These are phyloP conservation scores for Laguncularia racemosa DNA, from an alignment of 345 rosid species.

Conservation along the genomic window DNA sequence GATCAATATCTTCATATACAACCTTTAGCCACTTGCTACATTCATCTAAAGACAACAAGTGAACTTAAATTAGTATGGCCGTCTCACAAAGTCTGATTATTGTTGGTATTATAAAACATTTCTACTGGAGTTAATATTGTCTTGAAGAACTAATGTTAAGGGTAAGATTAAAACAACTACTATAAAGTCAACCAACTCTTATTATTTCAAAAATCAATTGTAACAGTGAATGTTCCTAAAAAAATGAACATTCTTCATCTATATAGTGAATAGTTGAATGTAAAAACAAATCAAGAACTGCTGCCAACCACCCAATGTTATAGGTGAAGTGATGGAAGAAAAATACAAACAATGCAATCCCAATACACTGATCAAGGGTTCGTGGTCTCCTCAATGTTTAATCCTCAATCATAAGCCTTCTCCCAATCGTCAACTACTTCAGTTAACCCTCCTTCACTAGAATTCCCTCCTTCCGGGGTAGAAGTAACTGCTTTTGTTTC, in stretches of 20 bases:
- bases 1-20: no score
- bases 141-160: no score
- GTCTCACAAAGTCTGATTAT: no score
- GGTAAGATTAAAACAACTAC: no score
- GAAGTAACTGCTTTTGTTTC: conserved; percentile 27
- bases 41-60: no score
- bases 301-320: not conserved
- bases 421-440: conserved; percentile 90
- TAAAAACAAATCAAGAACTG: no score
- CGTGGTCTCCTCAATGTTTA: not conserved
- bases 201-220: no score
- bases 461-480: conserved; percentile 15
- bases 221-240: conserved; percentile 2
- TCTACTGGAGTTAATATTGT: no score
- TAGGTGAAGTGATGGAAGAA: not conserved
- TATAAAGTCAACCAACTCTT: no score
- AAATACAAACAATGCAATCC: not conserved
- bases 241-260: conserved; percentile 5
- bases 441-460: conserved; percentile 14
- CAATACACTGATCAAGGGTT: not conserved
- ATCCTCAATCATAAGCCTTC: conserved; percentile 54
- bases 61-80: no score
- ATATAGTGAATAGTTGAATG: not conserved
- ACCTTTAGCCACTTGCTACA: no score
- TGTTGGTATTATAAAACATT: no score